A percentile compares a stretch with the other conserved stretches of the same genome.
These are phyloP conservation scores for Graphiopsis chlorocephala DNA, from an alignment of 2,329 filamentous ascomycete genomes.

Conservation along the genomic window DNA sequence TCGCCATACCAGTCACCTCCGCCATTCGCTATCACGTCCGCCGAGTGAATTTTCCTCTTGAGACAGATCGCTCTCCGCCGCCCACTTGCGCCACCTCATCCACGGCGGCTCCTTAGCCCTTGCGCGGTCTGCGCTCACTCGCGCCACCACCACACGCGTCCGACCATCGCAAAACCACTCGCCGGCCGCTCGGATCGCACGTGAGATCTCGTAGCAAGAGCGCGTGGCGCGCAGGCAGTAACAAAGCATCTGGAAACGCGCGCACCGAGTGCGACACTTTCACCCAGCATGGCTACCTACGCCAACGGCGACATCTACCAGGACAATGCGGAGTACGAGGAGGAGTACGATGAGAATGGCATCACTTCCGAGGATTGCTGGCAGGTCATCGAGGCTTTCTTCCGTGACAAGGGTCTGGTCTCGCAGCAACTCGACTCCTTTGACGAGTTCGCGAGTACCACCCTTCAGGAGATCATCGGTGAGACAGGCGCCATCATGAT, in stretches of 20 bases:
- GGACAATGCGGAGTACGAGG: conserved; percentile 17
- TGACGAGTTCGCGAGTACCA: conserved; percentile 92
- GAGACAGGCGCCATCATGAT: conserved; percentile 91
- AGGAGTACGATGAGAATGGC: conserved; percentile 28
- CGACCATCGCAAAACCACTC: not conserved
- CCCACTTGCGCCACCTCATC: conserved; percentile 1
- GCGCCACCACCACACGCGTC: conserved; percentile 7
- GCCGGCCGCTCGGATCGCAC: not conserved
- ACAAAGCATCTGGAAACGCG: conserved; percentile 3
- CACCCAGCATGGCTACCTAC: conserved; percentile 15
- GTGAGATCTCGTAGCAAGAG: conserved; percentile 2
- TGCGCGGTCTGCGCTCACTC: conserved; percentile 6
- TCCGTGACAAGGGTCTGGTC: conserved; percentile 90
- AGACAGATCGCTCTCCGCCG: not conserved
- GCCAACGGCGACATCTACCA: conserved; percentile 14
- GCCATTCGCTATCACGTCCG: not conserved
- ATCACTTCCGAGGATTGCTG: conserved; percentile 98
- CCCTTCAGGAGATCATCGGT: conserved; percentile 89
- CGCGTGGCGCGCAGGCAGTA: conserved; percentile 10
- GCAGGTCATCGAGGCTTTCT: conserved; percentile 96
- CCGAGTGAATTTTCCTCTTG: not conserved
- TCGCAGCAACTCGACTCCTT: conserved; percentile 98
- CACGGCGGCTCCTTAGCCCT: not conserved
- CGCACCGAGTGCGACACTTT: conserved; percentile 4
- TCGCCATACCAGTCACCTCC: conserved; percentile 6